Evolutionary conservation across 192 early-diverging fungal species (phyloP), one percentile per base, ranked within the genome.

Genomic region (Backusella tuberculispora): DNA sequence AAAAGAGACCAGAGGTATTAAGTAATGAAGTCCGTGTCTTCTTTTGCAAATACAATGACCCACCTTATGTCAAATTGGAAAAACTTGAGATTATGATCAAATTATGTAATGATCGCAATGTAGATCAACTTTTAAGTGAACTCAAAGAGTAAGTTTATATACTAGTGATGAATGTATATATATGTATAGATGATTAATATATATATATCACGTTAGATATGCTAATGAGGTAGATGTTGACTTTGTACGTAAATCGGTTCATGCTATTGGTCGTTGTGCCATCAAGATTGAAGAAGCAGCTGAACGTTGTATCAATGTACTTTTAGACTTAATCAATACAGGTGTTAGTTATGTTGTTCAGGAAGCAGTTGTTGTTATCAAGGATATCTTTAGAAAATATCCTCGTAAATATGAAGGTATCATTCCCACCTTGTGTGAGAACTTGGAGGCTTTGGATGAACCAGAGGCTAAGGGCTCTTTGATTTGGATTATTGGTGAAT

Each of bases 11-110:
- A 15, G 92, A 94, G 69, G 87, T 98, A 70, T 84, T 99, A 50
- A 89, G 82, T 69, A 94, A 96, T 75, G 97, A 99, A 74, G 96
- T 97, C 63, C 88, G 96, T 38, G 97, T 98, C 21, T 99, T 99
- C 82, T 99, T 97, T 80, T 96, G 94, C 84, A 97, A 96, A 80
- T 99, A 96, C 86, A 98, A 99, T 82, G 97, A 99, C 84, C 96
- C 97, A 34, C 93, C 93, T 24, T 99, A 98, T 73, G 96, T 99
- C 75, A 99, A 99, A 81, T 85, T 92, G 43, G 97, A 98, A 71
- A 99, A 99, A 75, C 85, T 99, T 41, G 94, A 96, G 66, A 92
- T 99, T 47, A 92, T 99, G 80, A 93, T 98, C 76, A 92, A 90
- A 56, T 88, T 99, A 24, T 93, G 91, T 74, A 91, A 90, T 24